Percentiles rank a stretch among this genome's conserved stretches.
Conservation (phyloP, 2,329 filamentous ascomycete species). For the Zymoseptoria tritici region DNA sequence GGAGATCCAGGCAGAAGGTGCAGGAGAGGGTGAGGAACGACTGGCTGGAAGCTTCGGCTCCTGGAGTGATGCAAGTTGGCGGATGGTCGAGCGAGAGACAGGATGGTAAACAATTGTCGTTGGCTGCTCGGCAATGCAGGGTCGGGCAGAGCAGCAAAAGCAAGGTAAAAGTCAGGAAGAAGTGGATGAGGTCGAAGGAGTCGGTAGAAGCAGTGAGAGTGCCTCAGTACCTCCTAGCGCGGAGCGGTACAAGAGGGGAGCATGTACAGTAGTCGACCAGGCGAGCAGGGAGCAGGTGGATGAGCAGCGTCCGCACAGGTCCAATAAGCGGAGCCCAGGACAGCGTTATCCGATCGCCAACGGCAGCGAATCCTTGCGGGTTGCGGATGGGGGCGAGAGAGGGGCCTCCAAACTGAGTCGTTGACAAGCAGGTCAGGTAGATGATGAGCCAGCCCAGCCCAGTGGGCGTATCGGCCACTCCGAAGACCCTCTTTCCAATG, state of each 20-base stretch:
- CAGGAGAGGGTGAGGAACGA: slow-evolving; percentile 4
- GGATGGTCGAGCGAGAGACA: slow-evolving; percentile 1
- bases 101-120: neutral
- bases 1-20: neutral
- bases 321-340: neutral
- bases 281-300: neutral
- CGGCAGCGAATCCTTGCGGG: neutral
- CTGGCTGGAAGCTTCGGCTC: slow-evolving; percentile 4
- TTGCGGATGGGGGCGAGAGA: neutral
- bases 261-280: neutral
- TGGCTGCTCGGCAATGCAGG: slow-evolving; percentile 5
- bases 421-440: neutral
- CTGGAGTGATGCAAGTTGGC: slow-evolving; percentile 2
- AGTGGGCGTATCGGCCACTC: neutral
- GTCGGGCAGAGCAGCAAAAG: neutral
- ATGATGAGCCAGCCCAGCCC: neutral
- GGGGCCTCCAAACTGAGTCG: neutral
- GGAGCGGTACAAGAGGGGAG: neutral
- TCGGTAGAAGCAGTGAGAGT: no score
- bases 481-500: neutral
- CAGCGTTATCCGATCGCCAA: neutral
- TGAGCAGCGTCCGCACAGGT: neutral
- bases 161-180: neutral
- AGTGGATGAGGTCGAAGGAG: neutral
- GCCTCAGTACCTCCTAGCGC: no score